phyloP scores from a whole-genome alignment of 352 stramenopile genomes.

The Globisporangium cystogenes region DNA sequence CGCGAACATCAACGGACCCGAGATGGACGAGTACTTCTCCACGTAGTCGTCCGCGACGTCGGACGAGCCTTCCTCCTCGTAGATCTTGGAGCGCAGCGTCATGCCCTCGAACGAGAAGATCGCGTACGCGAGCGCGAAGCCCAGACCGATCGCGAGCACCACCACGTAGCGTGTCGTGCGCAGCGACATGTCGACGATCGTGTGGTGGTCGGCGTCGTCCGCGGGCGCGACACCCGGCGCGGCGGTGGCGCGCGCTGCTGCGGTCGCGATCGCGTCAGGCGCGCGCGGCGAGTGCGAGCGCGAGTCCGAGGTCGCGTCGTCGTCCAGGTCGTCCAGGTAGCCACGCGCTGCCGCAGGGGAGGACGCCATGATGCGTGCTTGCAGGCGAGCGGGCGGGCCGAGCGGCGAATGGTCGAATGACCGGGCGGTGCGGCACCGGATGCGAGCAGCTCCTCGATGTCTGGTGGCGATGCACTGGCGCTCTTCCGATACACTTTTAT shows the following conservation, averaged over 20 bases:
- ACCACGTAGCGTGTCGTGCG: conserved; percentile 15
- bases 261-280: neutral
- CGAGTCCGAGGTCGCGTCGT: neutral
- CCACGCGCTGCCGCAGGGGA: neutral
- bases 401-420: neutral
- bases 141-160: conserved; percentile 15
- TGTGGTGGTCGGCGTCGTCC: conserved; percentile 15
- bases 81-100: conserved; percentile 6
- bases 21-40: conserved; percentile 13
- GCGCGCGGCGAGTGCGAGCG: neutral
- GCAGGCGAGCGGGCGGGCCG: too few species aligned
- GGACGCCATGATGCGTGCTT: neutral
- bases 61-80: conserved; percentile 11
- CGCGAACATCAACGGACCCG: conserved; percentile 14
- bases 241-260: neutral
- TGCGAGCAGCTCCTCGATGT: neutral
- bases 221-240: neutral
- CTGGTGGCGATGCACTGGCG: neutral
- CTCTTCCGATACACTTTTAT: too few species aligned
- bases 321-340: neutral
- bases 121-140: conserved; percentile 11
- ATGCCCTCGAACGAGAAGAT: conserved; percentile 14
- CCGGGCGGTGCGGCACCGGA: too few species aligned
- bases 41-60: conserved; percentile 7
- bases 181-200: conserved; percentile 19